These are phyloP conservation scores for Sarcomyxa edulis DNA, from an alignment of 768 basidiomycete species.

Conservation along the genomic window DNA sequence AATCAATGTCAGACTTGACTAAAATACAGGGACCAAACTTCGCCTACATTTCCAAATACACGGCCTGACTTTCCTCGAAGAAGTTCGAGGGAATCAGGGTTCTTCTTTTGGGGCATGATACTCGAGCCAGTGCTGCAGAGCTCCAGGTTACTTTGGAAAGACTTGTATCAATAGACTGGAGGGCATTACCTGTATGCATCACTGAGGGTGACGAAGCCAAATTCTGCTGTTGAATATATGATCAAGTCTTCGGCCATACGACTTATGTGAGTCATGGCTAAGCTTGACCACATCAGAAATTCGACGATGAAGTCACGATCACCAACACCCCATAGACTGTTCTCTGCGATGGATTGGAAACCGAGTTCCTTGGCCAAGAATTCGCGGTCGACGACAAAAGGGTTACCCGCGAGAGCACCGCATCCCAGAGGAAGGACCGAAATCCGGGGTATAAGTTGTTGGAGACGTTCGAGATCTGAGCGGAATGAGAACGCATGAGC, in stretches of 20 bases:
- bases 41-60: conserved; percentile 81
- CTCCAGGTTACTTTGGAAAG: background rate
- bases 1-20: conserved; percentile 6
- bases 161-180: background rate
- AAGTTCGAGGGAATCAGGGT: conserved; percentile 93
- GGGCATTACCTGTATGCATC: conserved; percentile 88
- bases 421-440: conserved; percentile 92
- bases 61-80: conserved; percentile 94
- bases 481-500: conserved; percentile 93
- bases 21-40: background rate
- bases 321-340: conserved; percentile 94
- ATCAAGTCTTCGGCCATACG: conserved; percentile 95
- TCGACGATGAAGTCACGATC: conserved; percentile 98
- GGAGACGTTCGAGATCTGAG: conserved; percentile 82
- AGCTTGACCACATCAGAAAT: conserved; percentile 93
- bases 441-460: conserved; percentile 81
- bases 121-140: conserved; percentile 86
- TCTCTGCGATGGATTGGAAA: conserved; percentile 85
- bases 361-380: conserved; percentile 89
- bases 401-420: conserved; percentile 95
- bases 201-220: conserved; percentile 92
- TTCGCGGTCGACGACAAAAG: conserved; percentile 90
- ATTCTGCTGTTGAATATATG: conserved; percentile 95
- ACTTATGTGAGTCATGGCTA: conserved; percentile 91
- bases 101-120: conserved; percentile 99